Evolutionary conservation across 345 rosid genomes (phyloP), one percentile per base, ranked within the genome.

Genomic region (Eutrema yunnanense): DNA sequence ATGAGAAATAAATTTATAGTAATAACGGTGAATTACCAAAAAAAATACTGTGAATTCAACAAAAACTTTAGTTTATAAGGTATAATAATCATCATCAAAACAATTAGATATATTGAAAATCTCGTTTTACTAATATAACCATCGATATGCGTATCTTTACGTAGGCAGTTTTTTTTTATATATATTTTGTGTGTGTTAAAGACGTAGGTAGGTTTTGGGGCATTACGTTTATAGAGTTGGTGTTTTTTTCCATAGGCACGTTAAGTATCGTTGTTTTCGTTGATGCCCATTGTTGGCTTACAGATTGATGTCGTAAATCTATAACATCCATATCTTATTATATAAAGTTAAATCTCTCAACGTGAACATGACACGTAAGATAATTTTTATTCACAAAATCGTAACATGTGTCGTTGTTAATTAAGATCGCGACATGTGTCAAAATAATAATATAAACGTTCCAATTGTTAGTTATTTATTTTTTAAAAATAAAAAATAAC

Each of bases 211-310:
- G 46, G 30, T 61, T 71, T 32, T 22, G 62, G 62, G 37, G 61
- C 11, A 51, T 52, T 36, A 34, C 30, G 63, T 72, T 4, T 30
- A 53, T 34, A 53, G 46, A 34, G 9, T 53, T 63, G 32, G 63
- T 54, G 40, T 29, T 32, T 22, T 49, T 36, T 73, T 13, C 50
- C 58, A 55, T 46, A 50, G 42, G 57, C 71, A 73, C 71, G 77
- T 65, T 48, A 48, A 73, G 65, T 5, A 36, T 16, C 46, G 64
- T 64, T 64, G 65, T 56, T 73, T 73, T 63, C 64, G 8, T 46
- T 14, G 38, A 27, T 54, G 56, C 57, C 1, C 0, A 16, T 12
- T 49, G 53, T 65, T 72, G 43, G 62, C 51, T 32, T 42, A 48
- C 14, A 57, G 8, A 27, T 8, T 12, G 65, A 49, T 55, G 71